Percentiles rank a stretch among this genome's conserved stretches.
These are phyloP conservation scores for Ambrosiella xylebori DNA, from an alignment of 2,329 filamentous ascomycete genomes.

Conservation along the genomic window DNA sequence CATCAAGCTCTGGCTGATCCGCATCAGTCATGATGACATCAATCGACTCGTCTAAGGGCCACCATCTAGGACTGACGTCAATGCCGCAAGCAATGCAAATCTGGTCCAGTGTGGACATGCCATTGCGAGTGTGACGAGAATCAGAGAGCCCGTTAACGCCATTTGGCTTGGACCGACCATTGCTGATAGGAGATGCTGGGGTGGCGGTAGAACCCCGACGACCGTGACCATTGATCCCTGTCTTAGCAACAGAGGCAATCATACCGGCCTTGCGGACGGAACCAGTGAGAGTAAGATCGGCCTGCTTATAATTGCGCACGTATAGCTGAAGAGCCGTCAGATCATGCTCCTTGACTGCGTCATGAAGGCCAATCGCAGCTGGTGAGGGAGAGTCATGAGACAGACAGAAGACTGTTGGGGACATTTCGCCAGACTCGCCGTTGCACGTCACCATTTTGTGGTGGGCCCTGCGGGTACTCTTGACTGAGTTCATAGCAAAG, in stretches of 20 bases:
- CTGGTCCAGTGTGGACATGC: slow-evolving; percentile 20
- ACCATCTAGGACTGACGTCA: slow-evolving; percentile 61
- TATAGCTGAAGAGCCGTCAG: slow-evolving; percentile 72
- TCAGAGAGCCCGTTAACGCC: slow-evolving; percentile 19
- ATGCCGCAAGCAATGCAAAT: slow-evolving; percentile 47
- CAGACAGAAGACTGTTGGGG: slow-evolving; percentile 81
- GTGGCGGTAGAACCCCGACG: slow-evolving; percentile 38
- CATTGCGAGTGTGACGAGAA: slow-evolving; percentile 21
- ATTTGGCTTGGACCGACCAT: slow-evolving; percentile 14
- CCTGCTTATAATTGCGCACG: slow-evolving; percentile 82
- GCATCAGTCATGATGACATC: slow-evolving; percentile 36
- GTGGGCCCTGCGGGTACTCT: slow-evolving; percentile 70
- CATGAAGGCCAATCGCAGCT: slow-evolving; percentile 4
- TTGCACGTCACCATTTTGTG: slow-evolving; percentile 65
- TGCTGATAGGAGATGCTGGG: slow-evolving; percentile 16
- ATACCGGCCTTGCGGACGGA: slow-evolving; percentile 85
- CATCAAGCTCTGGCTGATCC: slow-evolving; percentile 24
- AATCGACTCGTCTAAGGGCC: slow-evolving; percentile 37
- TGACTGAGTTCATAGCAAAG: slow-evolving; percentile 80
- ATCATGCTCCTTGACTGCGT: slow-evolving; percentile 17
- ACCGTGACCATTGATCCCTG: slow-evolving; percentile 21
- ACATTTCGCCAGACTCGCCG: slow-evolving; percentile 64
- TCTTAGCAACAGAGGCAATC: slow-evolving; percentile 29
- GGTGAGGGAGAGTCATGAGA: slow-evolving; percentile 62
- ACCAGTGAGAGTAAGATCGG: slow-evolving; percentile 74